These are phyloP conservation scores for Smittium culicis DNA, from an alignment of 371 early-diverging fungal genomes.

Conservation along the genomic window DNA sequence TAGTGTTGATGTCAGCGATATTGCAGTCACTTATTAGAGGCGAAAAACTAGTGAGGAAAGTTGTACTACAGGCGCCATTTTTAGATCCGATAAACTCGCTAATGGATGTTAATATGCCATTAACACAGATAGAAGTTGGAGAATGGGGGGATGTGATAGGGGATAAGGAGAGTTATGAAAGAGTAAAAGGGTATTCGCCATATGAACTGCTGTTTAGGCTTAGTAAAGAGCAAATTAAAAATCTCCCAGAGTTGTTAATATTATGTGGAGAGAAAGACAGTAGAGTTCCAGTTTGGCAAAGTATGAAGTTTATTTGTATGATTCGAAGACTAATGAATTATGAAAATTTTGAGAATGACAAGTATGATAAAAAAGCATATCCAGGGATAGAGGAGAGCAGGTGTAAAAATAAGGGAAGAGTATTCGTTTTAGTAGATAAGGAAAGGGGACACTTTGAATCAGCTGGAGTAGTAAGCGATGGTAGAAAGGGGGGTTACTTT, in stretches of 20 bases:
- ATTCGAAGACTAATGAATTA: too few relatives aligned
- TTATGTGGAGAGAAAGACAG: slow-evolving; percentile 62
- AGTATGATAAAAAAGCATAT: too few relatives aligned
- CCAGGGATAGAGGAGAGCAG: not conserved
- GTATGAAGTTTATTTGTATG: slow-evolving; percentile 55
- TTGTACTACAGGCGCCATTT: slow-evolving; percentile 71
- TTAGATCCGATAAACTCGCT: slow-evolving; percentile 70
- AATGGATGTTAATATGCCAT: slow-evolving; percentile 54
- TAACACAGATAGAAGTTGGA: slow-evolving; percentile 58
- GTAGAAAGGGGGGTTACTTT: not conserved
- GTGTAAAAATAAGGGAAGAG: not conserved
- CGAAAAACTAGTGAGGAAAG: slow-evolving; percentile 45
- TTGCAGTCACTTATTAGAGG: slow-evolving; percentile 30
- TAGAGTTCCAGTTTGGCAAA: slow-evolving; percentile 62
- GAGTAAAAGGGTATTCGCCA: slow-evolving; percentile 54
- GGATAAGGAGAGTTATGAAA: slow-evolving; percentile 36
- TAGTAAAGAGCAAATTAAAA: not conserved
- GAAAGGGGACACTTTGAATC: slow-evolving; percentile 43
- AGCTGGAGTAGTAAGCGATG: slow-evolving; percentile 14
- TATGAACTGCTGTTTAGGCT: slow-evolving; percentile 50
- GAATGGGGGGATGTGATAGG: slow-evolving; percentile 78
- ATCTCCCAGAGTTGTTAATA: slow-evolving; percentile 50
- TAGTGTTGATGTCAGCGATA: slow-evolving; percentile 44
- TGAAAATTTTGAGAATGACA: too few relatives aligned
- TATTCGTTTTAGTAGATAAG: slow-evolving; percentile 27